Conservation (phyloP, 2,329 filamentous ascomycete genomes). For the Cladophialophora exuberans region DNA sequence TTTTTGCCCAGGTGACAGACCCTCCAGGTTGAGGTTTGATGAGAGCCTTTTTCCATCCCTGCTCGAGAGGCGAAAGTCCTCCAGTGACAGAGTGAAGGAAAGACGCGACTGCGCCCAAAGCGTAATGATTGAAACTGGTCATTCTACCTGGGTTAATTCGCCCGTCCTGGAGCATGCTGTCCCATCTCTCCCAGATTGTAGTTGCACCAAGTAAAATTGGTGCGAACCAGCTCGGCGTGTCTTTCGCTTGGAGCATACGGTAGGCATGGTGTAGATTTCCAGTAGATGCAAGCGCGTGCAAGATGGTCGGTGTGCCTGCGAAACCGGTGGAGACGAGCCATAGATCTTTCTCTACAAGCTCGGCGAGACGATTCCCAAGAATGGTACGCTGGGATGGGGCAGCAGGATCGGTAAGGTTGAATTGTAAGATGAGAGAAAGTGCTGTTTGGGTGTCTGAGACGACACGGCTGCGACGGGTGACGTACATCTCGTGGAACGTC, state of each 20-base stretch:
- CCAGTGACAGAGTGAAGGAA: conserved; percentile 44
- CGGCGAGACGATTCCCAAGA: conserved; percentile 33
- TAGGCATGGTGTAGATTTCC: conserved; percentile 38
- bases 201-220: conserved; percentile 46
- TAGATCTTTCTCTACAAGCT: conserved; percentile 29
- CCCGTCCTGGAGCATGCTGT: conserved; percentile 45
- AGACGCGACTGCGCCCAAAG: conserved; percentile 43
- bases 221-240: conserved; percentile 45
- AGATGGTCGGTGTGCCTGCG: conserved; percentile 38
- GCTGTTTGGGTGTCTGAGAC: conserved; percentile 36
- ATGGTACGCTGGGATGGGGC: conserved; percentile 19
- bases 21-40: conserved; percentile 40
- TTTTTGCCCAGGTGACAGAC: too few species aligned
- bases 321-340: conserved; percentile 43
- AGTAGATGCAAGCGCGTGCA: conserved; percentile 35
- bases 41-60: conserved; percentile 39
- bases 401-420: conserved; percentile 34
- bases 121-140: conserved; percentile 51
- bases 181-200: conserved; percentile 51
- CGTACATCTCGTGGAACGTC: background rate
- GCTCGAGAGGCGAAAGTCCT: conserved; percentile 35
- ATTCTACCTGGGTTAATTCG: conserved; percentile 46
- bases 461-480: background rate
- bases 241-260: conserved; percentile 45
- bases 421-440: conserved; percentile 33